Evolutionary conservation across 495 filamentous ascomycete species (phyloP), one percentile per base, ranked within the genome.

Genomic region (Neurospora sp.): DNA sequence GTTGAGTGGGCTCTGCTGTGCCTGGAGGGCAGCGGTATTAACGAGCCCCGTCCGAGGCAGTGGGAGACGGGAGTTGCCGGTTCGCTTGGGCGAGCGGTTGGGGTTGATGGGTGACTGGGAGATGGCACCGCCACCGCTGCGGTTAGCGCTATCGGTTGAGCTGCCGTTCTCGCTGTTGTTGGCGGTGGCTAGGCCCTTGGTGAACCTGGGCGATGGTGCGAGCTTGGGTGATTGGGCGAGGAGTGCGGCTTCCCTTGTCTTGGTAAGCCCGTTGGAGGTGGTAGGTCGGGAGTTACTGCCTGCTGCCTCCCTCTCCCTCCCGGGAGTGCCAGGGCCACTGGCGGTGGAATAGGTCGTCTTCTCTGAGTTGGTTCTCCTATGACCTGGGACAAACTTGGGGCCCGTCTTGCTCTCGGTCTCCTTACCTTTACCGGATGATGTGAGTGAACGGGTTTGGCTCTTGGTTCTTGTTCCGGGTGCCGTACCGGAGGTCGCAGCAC

Each of bases 1-100:
- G 39, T 80, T 85, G 2, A 89, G 74, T 1, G 85, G 85, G 24
- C 82, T 85, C 74, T 88, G 85, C 21, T 83, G 84, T n/a, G 82
- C 79, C 8, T 79, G 76, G 5, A 79, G 79, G 24, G 75, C 36
- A 28, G 72, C 66, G 37, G 43, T 66, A 54, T 15, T 74, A 72
- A 39, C 73, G 70, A 75, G 76, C 5, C 71, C 77, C 15, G 72
- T 77, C 2, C 81, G 77, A 9, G 82, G 83, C 0, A 84, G 77
- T 0, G 84, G 84, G 0, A 86, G 81, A 40, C 84, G 83, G 0
- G 84, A 85, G 69, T 82, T 78, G 7, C 76, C 76, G 9, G 72
- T 71, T 10, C 77, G 72, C 24, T 71, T 62, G 3, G 80, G 72
- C 19, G 78, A 77, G 71, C 75, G 74, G 72, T 73, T 72, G 15